These are phyloP conservation scores for Colletotrichum sojae DNA, from an alignment of 2,329 filamentous ascomycete genomes.

Conservation along the genomic window DNA sequence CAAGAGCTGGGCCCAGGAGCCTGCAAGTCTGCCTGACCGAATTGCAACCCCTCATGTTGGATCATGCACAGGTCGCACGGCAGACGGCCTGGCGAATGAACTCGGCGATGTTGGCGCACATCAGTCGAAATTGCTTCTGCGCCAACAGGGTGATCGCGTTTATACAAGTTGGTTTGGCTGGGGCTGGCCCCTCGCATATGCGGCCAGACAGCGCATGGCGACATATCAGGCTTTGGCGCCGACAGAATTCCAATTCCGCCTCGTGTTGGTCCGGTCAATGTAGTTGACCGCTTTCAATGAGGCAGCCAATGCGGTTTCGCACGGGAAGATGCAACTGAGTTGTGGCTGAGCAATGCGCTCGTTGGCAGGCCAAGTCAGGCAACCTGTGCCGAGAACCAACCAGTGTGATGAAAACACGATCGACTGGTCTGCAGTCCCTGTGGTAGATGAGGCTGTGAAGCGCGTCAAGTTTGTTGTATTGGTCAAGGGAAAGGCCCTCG, in stretches of 20 bases:
- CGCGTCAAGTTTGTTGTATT: too few species aligned
- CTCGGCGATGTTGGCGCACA: background rate
- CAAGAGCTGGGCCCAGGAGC: slow-evolving; percentile 75
- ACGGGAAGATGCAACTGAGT: background rate
- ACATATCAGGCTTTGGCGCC: background rate
- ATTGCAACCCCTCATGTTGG: background rate
- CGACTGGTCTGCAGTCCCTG: background rate
- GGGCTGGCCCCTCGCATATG: background rate
- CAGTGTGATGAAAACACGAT: background rate
- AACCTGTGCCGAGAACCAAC: background rate
- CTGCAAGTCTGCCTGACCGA: background rate
- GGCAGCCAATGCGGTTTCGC: background rate
- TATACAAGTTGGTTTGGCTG: background rate
- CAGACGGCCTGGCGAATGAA: background rate
- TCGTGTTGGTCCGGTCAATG: background rate
- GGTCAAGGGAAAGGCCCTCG: too few species aligned
- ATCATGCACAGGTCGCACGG: background rate
- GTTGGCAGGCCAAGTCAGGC: background rate
- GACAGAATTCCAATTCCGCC: background rate
- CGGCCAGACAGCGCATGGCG: background rate
- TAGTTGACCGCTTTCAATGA: background rate
- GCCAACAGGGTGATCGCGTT: background rate
- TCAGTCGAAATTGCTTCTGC: background rate
- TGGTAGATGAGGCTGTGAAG: too few species aligned
- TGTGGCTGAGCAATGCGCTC: background rate